Evolutionary conservation across 2,329 filamentous ascomycete genomes (phyloP).

Genomic region (Paecilomyces niveus): DNA sequence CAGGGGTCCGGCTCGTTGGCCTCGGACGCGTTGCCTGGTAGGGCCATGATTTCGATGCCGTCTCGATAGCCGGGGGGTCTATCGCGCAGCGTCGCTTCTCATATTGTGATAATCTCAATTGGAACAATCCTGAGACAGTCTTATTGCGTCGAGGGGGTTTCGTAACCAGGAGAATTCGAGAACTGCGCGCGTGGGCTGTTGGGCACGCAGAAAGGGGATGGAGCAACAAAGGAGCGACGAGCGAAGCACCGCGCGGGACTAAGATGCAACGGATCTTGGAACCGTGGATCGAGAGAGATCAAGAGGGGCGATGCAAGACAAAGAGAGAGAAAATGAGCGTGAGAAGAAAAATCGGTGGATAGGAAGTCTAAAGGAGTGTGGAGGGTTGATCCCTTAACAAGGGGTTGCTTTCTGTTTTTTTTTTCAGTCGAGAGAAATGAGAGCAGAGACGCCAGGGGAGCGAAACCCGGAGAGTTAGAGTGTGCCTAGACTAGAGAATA

Average conservation of each 20-base stretch:
- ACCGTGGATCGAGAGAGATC: background rate
- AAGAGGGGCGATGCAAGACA: background rate
- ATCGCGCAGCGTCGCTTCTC: background rate
- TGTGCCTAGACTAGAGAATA: background rate
- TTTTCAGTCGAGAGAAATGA: background rate
- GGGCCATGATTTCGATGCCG: slow-evolving; percentile 13
- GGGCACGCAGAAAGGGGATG: background rate
- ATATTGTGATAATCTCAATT: background rate
- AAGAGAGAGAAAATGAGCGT: background rate
- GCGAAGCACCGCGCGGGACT: background rate
- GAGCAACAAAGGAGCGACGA: background rate
- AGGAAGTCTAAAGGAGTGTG: background rate
- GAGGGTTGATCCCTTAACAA: background rate
- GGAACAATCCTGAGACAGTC: background rate
- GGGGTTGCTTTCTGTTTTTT: background rate
- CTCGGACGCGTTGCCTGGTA: slow-evolving; percentile 21
- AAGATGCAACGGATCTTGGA: background rate
- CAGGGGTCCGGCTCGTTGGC: slow-evolving; percentile 31
- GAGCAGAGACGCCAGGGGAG: background rate
- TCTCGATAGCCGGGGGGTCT: background rate
- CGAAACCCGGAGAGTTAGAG: background rate
- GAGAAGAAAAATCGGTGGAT: background rate
- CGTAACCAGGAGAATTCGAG: background rate
- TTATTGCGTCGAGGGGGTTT: background rate
- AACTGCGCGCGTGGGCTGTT: background rate